A percentile compares a stretch with the other conserved stretches of the same genome.
Conservation (phyloP, 1,139 yeast species). For the Taiozyma sp. region DNA sequence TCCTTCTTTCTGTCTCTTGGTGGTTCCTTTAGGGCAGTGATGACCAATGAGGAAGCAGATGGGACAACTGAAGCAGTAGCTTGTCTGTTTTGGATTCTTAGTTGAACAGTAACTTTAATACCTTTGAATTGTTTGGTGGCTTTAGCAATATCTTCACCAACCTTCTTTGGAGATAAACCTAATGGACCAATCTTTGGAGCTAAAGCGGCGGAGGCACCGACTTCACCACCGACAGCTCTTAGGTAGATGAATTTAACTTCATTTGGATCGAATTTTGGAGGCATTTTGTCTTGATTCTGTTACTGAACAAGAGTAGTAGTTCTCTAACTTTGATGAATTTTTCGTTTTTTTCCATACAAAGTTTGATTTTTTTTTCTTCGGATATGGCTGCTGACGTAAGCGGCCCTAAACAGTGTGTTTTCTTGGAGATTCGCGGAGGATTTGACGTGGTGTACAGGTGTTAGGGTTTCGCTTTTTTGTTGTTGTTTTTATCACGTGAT, state of each 20-base stretch:
- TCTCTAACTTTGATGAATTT: constrained; percentile 1
- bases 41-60: constrained; percentile 98
- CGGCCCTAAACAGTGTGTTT: not conserved
- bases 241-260: constrained; percentile 98
- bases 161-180: constrained; percentile 99
- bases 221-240: constrained; percentile 99
- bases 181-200: constrained; percentile 99
- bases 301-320: not conserved
- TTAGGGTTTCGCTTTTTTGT: not conserved
- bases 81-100: constrained; percentile 99
- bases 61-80: constrained; percentile 99
- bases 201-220: constrained; percentile 99
- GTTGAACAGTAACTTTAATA: constrained; percentile 97
- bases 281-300: constrained; percentile 43
- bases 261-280: constrained; percentile 97
- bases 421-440: not conserved
- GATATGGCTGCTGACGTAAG: not conserved
- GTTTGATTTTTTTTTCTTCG: not conserved
- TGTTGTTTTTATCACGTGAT: too few relatives aligned
- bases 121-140: constrained; percentile 99
- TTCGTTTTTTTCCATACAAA: not conserved
- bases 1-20: constrained; percentile 99
- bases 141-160: constrained; percentile 99
- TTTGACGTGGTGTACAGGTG: not conserved
- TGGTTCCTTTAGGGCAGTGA: constrained; percentile 99